Evolutionary conservation across 2,329 filamentous ascomycete species (phyloP), one percentile per base, ranked within the genome.

Genomic region (Xenosphaeropsis pyriputrescens): DNA sequence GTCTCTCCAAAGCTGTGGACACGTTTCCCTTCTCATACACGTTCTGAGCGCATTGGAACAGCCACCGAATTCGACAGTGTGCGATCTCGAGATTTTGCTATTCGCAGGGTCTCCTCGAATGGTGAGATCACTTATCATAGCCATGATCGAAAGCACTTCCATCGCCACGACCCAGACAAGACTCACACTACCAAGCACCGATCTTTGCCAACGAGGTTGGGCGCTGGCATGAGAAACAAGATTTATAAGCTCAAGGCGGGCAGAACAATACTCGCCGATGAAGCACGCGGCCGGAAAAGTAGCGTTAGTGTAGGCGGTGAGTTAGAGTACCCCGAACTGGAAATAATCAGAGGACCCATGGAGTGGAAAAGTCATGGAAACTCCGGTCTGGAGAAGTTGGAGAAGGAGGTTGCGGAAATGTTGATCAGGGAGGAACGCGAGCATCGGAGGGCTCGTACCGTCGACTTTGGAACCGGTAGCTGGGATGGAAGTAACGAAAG

Each of bases 271-370:
- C 4, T 33, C 4, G 30, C 16, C 22, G 42, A 44, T 30, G 18
- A 37, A 12, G 43, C 46, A 5, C 39, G 38, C 17, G 50, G 50
- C 2, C 33, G 47, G 15, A 46, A 44, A 41, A 43, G 49, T 2
- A 54, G 50, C 31, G 37, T 49, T 36, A 46, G 36, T 36, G 31
- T 45, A 14, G 44, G 43, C 6, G 42, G 45, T 6, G 37, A 45
- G 19, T 32, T 54, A 3, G 47, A 51, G 35, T 54, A 42, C 37
- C 50, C 51, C 0, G 50, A 55, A 29, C 36, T 53, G 18, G 52
- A 55, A 29, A 41, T 53, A 6, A 32, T 47, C 6, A 34, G 49
- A 33, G 29, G 41, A 36, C 22, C 22, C 5, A 26, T 26, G 22
- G 8, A 26, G 22, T 26, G 22, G 22, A 26, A 11, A 9, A 32